Percentiles rank a stretch among this genome's conserved stretches.
These are phyloP conservation scores for Alternaria solani DNA, from an alignment of 2,329 filamentous ascomycete genomes.

Conservation along the genomic window DNA sequence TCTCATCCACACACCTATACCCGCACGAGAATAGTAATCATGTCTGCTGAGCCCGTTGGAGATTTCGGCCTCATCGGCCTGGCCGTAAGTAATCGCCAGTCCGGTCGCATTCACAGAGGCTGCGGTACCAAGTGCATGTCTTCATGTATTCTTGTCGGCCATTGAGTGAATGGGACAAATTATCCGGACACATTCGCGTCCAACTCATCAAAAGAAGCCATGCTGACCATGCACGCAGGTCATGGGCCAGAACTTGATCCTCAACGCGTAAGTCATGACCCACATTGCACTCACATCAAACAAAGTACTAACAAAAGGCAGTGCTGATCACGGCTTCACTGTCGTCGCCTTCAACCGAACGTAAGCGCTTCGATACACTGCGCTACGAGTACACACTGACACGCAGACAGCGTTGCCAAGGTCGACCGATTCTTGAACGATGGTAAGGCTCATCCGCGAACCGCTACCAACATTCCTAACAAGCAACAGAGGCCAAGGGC, in stretches of 20 bases:
- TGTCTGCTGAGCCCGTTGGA: slow-evolving; percentile 54
- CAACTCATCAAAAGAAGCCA: neutral
- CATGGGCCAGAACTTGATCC: slow-evolving; percentile 64
- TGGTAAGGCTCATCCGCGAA: slow-evolving; percentile 38
- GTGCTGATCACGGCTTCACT: slow-evolving; percentile 76
- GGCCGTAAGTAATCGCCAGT: slow-evolving; percentile 47
- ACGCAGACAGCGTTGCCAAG: slow-evolving; percentile 73
- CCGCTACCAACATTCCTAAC: slow-evolving; percentile 33
- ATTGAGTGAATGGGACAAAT: neutral
- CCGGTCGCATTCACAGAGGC: neutral
- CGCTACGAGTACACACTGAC: slow-evolving; percentile 29
- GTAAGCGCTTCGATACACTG: slow-evolving; percentile 26
- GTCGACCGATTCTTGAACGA: slow-evolving; percentile 93
- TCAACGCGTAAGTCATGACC: slow-evolving; percentile 57
- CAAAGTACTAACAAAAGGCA: slow-evolving; percentile 39
- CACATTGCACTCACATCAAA: slow-evolving; percentile 15
- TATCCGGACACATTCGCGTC: slow-evolving; percentile 1
- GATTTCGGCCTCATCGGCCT: slow-evolving; percentile 64
- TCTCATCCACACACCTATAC: slow-evolving; percentile 9
- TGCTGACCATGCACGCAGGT: slow-evolving; percentile 41
- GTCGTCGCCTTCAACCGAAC: slow-evolving; percentile 99
- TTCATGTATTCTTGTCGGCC: neutral
- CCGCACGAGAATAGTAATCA: slow-evolving; percentile 32
- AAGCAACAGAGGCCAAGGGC: slow-evolving; percentile 63
- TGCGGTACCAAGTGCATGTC: neutral